phyloP scores from a whole-genome alignment of 75 land plant genomes.

The Selaginella moellendorffii region DNA sequence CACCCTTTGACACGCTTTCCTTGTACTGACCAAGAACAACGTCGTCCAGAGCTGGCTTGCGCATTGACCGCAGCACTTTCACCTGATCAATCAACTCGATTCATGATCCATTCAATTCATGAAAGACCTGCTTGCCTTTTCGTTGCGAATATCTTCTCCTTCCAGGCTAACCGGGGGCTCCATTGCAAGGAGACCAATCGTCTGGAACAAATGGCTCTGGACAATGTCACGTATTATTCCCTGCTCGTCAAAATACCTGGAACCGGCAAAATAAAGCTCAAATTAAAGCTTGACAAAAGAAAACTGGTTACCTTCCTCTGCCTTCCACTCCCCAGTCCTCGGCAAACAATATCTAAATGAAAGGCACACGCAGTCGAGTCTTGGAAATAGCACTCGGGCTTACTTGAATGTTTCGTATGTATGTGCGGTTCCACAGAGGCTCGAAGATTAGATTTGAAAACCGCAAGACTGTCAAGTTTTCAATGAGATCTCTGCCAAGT shows the following conservation, averaged over 20 bases:
- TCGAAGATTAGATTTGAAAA: constrained; percentile 84
- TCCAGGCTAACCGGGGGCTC: constrained; percentile 77
- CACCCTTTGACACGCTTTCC: constrained; percentile 25
- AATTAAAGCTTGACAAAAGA: background rate
- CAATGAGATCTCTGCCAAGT: constrained; percentile 76
- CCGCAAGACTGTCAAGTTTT: constrained; percentile 68
- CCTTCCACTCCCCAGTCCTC: constrained; percentile 82
- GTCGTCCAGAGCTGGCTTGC: constrained; percentile 33
- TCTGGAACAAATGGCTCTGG: constrained; percentile 73
- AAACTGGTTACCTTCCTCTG: constrained; percentile 50
- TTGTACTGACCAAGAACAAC: constrained; percentile 71
- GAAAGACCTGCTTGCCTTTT: constrained; percentile 36
- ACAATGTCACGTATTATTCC: constrained; percentile 81
- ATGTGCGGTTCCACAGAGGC: constrained; percentile 62
- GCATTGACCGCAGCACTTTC: constrained; percentile 68
- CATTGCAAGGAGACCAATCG: constrained; percentile 76
- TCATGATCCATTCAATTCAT: background rate
- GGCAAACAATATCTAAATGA: constrained; percentile 35
- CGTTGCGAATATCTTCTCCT: constrained; percentile 75
- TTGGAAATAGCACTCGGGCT: too few species aligned
- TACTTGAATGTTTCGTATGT: constrained; percentile 68
- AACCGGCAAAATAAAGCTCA: background rate
- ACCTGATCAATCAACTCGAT: constrained; percentile 30
- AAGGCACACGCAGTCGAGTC: background rate
- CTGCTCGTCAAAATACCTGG: constrained; percentile 67